Evolutionary conservation across 176 grass and related monocot species (phyloP).

Genomic region (Oryza brachyantha): DNA sequence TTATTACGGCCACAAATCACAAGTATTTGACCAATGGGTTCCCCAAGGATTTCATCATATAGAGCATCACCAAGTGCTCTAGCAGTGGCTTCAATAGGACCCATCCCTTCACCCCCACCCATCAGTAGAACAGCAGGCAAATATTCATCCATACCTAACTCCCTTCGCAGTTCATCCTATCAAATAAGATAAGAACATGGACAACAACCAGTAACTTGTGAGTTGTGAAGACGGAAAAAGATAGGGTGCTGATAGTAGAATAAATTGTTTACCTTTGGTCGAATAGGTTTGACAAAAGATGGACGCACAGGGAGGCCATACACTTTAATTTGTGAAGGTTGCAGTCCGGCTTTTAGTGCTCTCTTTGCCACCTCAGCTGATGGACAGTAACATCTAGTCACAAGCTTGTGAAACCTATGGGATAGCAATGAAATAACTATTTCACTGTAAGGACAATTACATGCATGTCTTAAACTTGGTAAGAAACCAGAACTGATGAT

Average conservation of each 20-base stretch:
- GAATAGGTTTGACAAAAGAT: slow-evolving; percentile 91
- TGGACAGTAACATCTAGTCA: slow-evolving; percentile 98
- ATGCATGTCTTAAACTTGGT: slow-evolving; percentile 1
- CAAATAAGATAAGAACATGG: slow-evolving; percentile 19
- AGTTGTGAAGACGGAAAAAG: slow-evolving; percentile 5
- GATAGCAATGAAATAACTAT: slow-evolving; percentile 52
- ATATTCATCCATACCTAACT: slow-evolving; percentile 89
- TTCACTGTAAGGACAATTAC: slow-evolving; percentile 51
- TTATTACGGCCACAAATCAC: slow-evolving; percentile 94
- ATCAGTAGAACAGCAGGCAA: slow-evolving; percentile 86
- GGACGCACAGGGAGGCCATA: slow-evolving; percentile 98
- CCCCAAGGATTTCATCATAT: slow-evolving; percentile 66
- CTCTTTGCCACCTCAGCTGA: slow-evolving; percentile 90
- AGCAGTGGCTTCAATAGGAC: slow-evolving; percentile 96
- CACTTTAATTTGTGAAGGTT: slow-evolving; percentile 89
- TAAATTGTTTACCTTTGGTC: slow-evolving; percentile 58
- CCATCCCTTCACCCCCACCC: slow-evolving; percentile 99
- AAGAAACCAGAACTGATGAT: neutral
- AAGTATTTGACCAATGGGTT: slow-evolving; percentile 82
- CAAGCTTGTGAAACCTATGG: slow-evolving; percentile 98
- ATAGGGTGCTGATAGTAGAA: neutral
- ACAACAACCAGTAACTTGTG: slow-evolving; percentile 4
- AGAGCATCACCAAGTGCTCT: slow-evolving; percentile 66
- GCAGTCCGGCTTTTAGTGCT: slow-evolving; percentile 86
- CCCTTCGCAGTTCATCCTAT: slow-evolving; percentile 85